Conservation (phyloP, 768 basidiomycete species). For the Lentinula sp. region DNA sequence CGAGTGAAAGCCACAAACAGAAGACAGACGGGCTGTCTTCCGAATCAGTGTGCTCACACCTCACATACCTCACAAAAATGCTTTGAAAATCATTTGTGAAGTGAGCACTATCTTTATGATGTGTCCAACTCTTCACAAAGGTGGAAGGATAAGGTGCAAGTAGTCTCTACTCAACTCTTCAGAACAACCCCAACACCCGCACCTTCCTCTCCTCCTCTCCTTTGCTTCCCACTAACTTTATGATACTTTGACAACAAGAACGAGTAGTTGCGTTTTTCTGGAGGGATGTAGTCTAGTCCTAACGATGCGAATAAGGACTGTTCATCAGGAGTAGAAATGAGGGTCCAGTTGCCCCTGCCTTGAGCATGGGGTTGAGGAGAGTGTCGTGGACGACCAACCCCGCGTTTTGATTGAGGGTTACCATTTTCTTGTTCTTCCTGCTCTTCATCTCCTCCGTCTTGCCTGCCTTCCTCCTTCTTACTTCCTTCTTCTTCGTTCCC, state of each 20-base stretch:
- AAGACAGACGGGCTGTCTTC: too few relatives aligned
- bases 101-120: too few relatives aligned
- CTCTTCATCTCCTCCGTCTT: neutral
- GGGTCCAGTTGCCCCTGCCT: constrained; percentile 16
- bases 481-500: neutral
- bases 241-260: neutral
- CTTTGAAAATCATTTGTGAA: too few relatives aligned
- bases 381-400: neutral
- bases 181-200: neutral
- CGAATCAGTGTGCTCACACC: too few relatives aligned
- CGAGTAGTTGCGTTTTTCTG: constrained; percentile 21
- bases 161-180: neutral
- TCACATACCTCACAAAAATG: too few relatives aligned
- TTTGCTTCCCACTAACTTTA: neutral
- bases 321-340: constrained; percentile 15
- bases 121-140: too few relatives aligned
- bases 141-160: too few relatives aligned
- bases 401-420: neutral
- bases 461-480: neutral
- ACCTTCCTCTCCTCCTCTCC: neutral
- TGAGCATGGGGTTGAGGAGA: neutral
- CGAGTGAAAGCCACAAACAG: too few relatives aligned
- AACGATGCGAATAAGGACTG: constrained; percentile 17
- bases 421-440: neutral
- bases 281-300: constrained; percentile 18